Conservation (phyloP, 192 early-diverging fungal genomes). For the Rhizophagus prolifer region DNA sequence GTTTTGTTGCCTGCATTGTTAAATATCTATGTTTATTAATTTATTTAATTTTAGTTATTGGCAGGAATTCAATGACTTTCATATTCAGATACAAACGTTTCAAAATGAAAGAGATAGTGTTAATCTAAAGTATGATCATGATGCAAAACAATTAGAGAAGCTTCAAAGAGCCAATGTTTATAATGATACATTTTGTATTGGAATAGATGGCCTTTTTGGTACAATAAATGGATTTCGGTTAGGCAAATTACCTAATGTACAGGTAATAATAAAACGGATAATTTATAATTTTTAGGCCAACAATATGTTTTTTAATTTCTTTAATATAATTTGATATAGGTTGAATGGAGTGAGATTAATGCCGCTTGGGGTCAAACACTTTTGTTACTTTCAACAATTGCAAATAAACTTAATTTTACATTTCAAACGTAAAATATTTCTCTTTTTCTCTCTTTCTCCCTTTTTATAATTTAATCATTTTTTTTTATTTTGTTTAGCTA, state of each 20-base stretch:
- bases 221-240: slow-evolving; percentile 94
- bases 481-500: slow-evolving; percentile 47
- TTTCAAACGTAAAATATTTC: slow-evolving; percentile 62
- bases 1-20: background rate
- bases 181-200: slow-evolving; percentile 92
- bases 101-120: slow-evolving; percentile 78
- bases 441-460: background rate
- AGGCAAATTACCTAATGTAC: slow-evolving; percentile 72
- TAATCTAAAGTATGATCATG: slow-evolving; percentile 76
- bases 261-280: slow-evolving; percentile 49
- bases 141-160: slow-evolving; percentile 72
- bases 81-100: slow-evolving; percentile 59
- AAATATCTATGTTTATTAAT: background rate
- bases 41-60: slow-evolving; percentile 45
- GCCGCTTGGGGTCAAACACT: slow-evolving; percentile 92
- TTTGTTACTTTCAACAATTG: slow-evolving; percentile 83
- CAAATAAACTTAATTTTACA: slow-evolving; percentile 77
- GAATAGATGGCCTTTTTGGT: slow-evolving; percentile 81
- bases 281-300: too few relatives aligned
- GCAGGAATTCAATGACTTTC: slow-evolving; percentile 76
- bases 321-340: slow-evolving; percentile 35
- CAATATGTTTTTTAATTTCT: slow-evolving; percentile 15
- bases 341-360: slow-evolving; percentile 97
- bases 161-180: slow-evolving; percentile 92
- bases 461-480: background rate